Conservation (phyloP, 495 filamentous ascomycete species). For the Penicillium taxi region DNA sequence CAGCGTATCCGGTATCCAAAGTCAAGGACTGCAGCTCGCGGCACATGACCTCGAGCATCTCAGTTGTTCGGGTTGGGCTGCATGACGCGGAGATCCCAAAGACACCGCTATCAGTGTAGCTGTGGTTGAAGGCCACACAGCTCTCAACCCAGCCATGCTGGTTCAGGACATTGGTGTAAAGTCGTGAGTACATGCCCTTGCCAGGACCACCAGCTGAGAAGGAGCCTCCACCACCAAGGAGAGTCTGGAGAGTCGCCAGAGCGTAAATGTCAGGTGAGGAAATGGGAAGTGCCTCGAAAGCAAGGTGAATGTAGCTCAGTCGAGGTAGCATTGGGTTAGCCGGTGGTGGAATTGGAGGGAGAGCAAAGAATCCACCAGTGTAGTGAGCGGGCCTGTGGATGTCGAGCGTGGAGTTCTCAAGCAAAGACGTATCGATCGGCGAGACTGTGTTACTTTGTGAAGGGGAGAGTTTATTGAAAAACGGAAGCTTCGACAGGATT, state of each 20-base stretch:
- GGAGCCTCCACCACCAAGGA: constrained; percentile 91
- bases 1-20: constrained; percentile 56
- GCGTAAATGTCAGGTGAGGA: constrained; percentile 89
- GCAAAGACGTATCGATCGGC: constrained; percentile 31
- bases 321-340: constrained; percentile 69
- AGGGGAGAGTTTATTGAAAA: constrained; percentile 81
- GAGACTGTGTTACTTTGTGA: constrained; percentile 53
- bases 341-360: constrained; percentile 71
- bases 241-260: constrained; percentile 89
- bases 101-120: constrained; percentile 88
- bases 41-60: constrained; percentile 91
- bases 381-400: constrained; percentile 68
- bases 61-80: constrained; percentile 58
- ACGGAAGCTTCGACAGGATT: constrained; percentile 78
- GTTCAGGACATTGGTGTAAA: constrained; percentile 97
- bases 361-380: constrained; percentile 83
- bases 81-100: constrained; percentile 91
- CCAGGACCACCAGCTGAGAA: constrained; percentile 97
- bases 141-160: constrained; percentile 95
- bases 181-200: constrained; percentile 96
- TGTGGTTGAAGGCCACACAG: constrained; percentile 93
- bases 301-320: constrained; percentile 86
- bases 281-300: constrained; percentile 92
- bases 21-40: constrained; percentile 75
- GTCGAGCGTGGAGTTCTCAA: constrained; percentile 45